phyloP scores from a whole-genome alignment of 1,284 basidiomycete species.

The Sparassis latifolia region DNA sequence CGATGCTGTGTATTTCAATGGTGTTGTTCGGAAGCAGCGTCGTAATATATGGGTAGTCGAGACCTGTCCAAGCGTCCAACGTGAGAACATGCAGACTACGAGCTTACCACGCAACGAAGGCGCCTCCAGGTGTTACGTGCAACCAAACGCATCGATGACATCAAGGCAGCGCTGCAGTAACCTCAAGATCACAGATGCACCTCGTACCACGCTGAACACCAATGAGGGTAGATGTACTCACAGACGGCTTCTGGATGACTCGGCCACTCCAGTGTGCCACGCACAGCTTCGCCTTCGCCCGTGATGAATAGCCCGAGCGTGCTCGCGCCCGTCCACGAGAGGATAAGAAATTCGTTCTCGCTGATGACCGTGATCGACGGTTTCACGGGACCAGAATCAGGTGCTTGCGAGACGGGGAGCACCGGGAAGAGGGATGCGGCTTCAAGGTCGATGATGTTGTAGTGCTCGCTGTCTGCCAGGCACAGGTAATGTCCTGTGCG shows the following conservation, averaged over 20 bases:
- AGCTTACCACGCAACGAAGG: too few species aligned
- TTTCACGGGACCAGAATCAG: slow-evolving; percentile 40
- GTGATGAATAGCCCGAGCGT: slow-evolving; percentile 84
- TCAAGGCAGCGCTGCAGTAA: too few species aligned
- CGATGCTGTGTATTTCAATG: slow-evolving; percentile 76
- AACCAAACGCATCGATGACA: too few species aligned
- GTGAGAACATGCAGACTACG: neutral
- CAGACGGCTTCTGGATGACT: slow-evolving; percentile 73
- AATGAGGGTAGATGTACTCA: slow-evolving; percentile 33
- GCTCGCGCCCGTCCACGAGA: slow-evolving; percentile 70
- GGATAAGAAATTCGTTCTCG: slow-evolving; percentile 72
- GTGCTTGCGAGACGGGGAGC: slow-evolving; percentile 70
- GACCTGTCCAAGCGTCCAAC: slow-evolving; percentile 37
- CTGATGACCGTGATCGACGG: slow-evolving; percentile 73
- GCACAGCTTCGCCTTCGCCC: slow-evolving; percentile 78
- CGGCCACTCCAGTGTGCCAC: slow-evolving; percentile 84
- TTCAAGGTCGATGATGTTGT: slow-evolving; percentile 75
- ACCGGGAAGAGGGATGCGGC: slow-evolving; percentile 62
- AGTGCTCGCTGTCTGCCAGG: slow-evolving; percentile 64
- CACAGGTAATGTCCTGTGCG: slow-evolving; percentile 66
- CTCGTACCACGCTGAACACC: too few species aligned
- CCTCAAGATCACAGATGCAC: too few species aligned
- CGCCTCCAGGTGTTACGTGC: too few species aligned
- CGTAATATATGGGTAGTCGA: slow-evolving; percentile 78
- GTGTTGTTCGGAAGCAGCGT: slow-evolving; percentile 74